Base-by-base conservation (phyloP, 257 asterid genomes). In the Anisodus acutangulus region DNA sequence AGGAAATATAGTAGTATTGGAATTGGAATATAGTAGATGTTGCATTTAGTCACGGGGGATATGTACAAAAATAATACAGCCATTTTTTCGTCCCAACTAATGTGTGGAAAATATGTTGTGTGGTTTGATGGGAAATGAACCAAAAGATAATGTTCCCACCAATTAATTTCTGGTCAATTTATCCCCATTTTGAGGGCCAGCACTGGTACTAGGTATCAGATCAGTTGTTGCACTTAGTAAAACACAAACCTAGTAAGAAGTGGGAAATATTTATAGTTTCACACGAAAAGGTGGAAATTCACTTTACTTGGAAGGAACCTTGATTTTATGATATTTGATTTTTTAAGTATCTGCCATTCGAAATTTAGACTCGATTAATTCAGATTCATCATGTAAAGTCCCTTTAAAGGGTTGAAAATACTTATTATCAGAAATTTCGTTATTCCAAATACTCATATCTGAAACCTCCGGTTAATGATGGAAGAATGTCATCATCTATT, bases 321-420 rank as follows among this genome's bases (percentile, higher is more conserved):
- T 19, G 11, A 47, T 47, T 6, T 19, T 47, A 10, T 72, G 26
- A 22, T 22, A 22, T 22, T 54, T 13, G 4, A 1, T 3, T 54
- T 2, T 22, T 22, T 22, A 22, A 22, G 26, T 0, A 12, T 54
- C 3, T 54, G n/a, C 17, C 2, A 13, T 55, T 55, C 5, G 19
- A 13, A 55, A 55, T 55, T 55, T 55, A 55, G 19, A 0, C 0
- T 5, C 4, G 4, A 43, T n/a, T 70, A 70, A 9, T 70, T 43
- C 0, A 9, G 0, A 70, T 17, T 70, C 31, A 15, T 3, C 4
- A 0, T 2, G 2, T 43, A 17, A 8, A 1, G 43, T 43, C 0
- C 5, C 11, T 11, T 9, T 1, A 19, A 4, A 6, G 45, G 35
- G 2, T 31, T 31, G 35, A 31, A 31, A 31, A 41, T 0, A 6